Conservation (phyloP, 345 rosid species). For the Camelina hispida region DNA sequence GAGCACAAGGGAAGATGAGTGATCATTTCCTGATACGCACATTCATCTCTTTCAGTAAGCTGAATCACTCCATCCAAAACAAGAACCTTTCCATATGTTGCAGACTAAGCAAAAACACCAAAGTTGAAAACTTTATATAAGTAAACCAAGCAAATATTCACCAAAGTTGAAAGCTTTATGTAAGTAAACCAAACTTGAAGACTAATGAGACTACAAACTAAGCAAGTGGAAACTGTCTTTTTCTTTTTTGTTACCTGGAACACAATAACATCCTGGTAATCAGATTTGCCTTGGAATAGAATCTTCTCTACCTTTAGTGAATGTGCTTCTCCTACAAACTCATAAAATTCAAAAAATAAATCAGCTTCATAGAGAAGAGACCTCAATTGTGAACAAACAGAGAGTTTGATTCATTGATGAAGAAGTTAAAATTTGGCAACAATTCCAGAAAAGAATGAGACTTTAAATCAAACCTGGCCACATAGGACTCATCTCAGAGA, state of each 20-base stretch:
- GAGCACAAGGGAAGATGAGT: constrained; percentile 96
- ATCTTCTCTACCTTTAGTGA: constrained; percentile 87
- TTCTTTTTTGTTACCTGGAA: constrained; percentile 63
- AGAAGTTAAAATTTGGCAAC: not conserved
- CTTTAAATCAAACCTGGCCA: constrained; percentile 64
- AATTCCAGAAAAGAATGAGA: not conserved
- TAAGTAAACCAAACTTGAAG: not conserved
- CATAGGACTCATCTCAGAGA: constrained; percentile 87
- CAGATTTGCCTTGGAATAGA: constrained; percentile 84
- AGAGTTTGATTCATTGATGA: not conserved
- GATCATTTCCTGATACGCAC: constrained; percentile 99
- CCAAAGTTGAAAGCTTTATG: not conserved
- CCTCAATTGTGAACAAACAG: not conserved
- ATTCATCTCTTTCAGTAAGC: constrained; percentile 95
- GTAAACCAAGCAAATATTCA: constrained; percentile 49
- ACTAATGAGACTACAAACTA: not conserved
- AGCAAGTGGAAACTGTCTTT: not conserved
- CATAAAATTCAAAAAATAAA: not conserved
- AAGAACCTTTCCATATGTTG: constrained; percentile 92
- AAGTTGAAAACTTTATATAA: not conserved
- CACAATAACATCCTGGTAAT: constrained; percentile 86
- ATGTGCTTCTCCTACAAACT: constrained; percentile 87
- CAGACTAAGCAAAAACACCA: constrained; percentile 56
- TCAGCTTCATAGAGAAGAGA: constrained; percentile 20
- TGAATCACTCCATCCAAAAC: constrained; percentile 97